These are phyloP conservation scores for Talaromyces atroroseus DNA, from an alignment of 2,329 filamentous ascomycete species.

Conservation along the genomic window DNA sequence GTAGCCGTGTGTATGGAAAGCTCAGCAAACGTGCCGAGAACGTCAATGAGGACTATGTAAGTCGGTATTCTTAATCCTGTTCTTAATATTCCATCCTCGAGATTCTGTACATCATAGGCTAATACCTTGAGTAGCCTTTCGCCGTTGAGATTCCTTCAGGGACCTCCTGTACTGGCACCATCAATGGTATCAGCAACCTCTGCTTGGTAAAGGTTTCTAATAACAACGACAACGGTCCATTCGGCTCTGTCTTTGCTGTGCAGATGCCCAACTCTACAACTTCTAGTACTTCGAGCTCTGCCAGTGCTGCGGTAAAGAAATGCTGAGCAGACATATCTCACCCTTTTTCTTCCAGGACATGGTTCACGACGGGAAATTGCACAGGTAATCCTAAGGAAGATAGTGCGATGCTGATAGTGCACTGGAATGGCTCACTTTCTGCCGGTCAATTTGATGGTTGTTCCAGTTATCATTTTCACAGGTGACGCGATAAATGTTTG, in stretches of 20 bases:
- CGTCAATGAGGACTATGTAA: constrained; percentile 9
- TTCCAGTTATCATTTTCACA: background rate
- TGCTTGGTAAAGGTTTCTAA: constrained; percentile 13
- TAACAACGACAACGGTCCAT: constrained; percentile 9
- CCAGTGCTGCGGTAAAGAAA: background rate
- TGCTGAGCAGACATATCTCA: background rate
- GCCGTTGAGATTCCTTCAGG: constrained; percentile 7
- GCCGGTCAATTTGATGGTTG: background rate
- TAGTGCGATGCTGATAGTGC: background rate
- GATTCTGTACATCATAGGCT: background rate
- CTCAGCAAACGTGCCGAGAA: constrained; percentile 8
- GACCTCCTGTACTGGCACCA: constrained; percentile 6
- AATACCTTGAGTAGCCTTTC: background rate
- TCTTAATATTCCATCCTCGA: background rate
- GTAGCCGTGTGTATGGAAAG: background rate
- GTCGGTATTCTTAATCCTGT: background rate
- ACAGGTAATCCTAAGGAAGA: background rate
- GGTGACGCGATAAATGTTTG: background rate
- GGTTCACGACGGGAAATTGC: too few species aligned
- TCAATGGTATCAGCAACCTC: constrained; percentile 9
- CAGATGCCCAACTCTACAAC: constrained; percentile 7
- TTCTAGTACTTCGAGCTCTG: background rate
- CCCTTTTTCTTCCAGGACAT: background rate
- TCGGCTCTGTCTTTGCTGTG: constrained; percentile 10
- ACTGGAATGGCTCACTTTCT: background rate